Evolutionary conservation across 441 rosid genomes (phyloP), one percentile per base, ranked within the genome.

Genomic region (Aleurites moluccanus): DNA sequence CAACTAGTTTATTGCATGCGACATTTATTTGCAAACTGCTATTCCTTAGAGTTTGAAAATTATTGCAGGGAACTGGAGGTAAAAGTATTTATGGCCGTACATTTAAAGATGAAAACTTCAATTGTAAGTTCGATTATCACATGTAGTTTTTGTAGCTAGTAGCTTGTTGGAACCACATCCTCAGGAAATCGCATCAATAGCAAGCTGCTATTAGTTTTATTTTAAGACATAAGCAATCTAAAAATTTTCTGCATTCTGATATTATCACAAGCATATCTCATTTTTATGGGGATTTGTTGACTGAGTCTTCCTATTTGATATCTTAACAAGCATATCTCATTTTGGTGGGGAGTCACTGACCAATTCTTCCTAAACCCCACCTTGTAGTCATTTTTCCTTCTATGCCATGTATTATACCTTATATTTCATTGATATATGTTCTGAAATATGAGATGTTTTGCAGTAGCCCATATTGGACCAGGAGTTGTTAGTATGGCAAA

Each of bases 401-500:
- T 64, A 50, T 56, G 33, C 38, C 75, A 16, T 40, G 45, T 52
- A 65, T n/a, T 49, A 25, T 20, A 45, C 59, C 13, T 66, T 27
- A 23, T 66, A 45, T n/a, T 13, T 50, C 62, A 47, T 50, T 50
- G 55, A 20, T 50, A 21, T 35, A 13, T 75, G 45, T 47, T 83
- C 52, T 77, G 72, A 79, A 57, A 49, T 59, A 23, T 78, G 65
- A 21, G 67, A 69, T 81, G 70, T 40, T 18, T 67, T 85, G 87
- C 97, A 96, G 99, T 96, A 82, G 52, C 91, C 14, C 99, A 96
- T 80, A 77, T 66, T 15, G 99, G 96, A 82, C 97, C 98, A 73
- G 99, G 99, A 80, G 83, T 96, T 77, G 72, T 92, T 69, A 92
- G 99, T 75, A 96, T 96, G 99, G 99, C 98, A 65, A 96, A 96